Conservation (phyloP, 805 yeast species). For the Yarrowia sp. region DNA sequence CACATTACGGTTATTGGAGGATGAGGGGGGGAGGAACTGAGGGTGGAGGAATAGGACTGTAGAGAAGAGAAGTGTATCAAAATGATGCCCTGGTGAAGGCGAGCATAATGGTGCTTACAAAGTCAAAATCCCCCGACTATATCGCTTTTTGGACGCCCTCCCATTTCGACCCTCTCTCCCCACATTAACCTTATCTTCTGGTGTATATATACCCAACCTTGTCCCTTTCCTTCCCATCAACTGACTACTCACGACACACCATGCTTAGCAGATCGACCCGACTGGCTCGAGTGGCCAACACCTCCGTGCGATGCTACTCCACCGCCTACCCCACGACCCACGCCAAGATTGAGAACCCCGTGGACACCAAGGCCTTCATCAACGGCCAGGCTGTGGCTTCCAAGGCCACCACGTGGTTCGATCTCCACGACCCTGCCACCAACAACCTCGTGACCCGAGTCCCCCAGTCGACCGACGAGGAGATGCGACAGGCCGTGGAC, state of each 20-base stretch:
- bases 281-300: slow-evolving; percentile 32
- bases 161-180: too few species aligned
- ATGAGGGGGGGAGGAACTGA: too few species aligned
- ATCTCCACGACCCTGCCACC: slow-evolving; percentile 79
- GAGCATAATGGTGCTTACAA: too few species aligned
- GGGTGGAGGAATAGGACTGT: too few species aligned
- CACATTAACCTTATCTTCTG: too few species aligned
- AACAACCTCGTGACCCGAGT: slow-evolving; percentile 68
- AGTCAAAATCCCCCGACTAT: too few species aligned
- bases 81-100: too few species aligned
- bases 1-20: neutral
- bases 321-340: slow-evolving; percentile 45
- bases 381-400: slow-evolving; percentile 61
- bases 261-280: slow-evolving; percentile 35
- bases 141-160: too few species aligned
- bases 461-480: slow-evolving; percentile 73
- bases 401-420: slow-evolving; percentile 65
- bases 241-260: neutral
- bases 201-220: neutral
- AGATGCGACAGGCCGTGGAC: slow-evolving; percentile 68
- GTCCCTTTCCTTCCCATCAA: too few species aligned
- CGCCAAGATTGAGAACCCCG: slow-evolving; percentile 47
- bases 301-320: slow-evolving; percentile 18
- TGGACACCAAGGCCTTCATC: slow-evolving; percentile 51
- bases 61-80: too few species aligned